A percentile compares a stretch with the other conserved stretches of the same genome.
phyloP scores from a whole-genome alignment of 305 asterid genomes.

The Withania somnifera region DNA sequence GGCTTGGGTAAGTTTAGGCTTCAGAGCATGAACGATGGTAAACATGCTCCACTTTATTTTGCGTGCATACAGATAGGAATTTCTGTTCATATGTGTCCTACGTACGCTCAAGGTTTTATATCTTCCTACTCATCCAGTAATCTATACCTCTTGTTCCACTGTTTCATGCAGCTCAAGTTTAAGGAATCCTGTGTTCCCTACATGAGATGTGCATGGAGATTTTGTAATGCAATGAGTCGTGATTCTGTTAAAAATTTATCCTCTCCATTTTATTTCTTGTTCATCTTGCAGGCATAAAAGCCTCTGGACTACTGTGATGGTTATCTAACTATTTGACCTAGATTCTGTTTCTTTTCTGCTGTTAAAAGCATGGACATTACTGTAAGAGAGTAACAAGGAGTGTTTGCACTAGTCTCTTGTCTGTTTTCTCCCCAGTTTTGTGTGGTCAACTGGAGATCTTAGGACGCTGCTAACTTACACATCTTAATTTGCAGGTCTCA shows the following conservation, averaged over 20 bases:
- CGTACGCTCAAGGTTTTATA: conserved; percentile 30
- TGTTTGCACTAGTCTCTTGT: conserved; percentile 8
- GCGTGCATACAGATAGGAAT: neutral
- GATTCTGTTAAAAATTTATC: conserved; percentile 33
- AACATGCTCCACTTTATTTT: neutral
- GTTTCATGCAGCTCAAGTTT: conserved; percentile 66
- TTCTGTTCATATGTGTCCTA: neutral
- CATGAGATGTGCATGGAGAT: conserved; percentile 50
- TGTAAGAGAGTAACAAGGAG: conserved; percentile 12
- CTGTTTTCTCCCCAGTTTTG: neutral
- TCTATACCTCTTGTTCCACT: conserved; percentile 46
- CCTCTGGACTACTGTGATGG: conserved; percentile 19
- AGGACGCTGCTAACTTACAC: neutral
- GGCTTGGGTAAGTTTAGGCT: neutral
- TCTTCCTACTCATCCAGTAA: conserved; percentile 57
- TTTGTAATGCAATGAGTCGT: conserved; percentile 32
- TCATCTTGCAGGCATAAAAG: conserved; percentile 18
- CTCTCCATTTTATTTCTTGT: conserved; percentile 16
- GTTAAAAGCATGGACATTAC: conserved; percentile 31
- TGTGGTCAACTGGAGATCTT: neutral
- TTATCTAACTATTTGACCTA: conserved; percentile 26
- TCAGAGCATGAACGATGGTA: neutral
- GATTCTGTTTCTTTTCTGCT: conserved; percentile 25
- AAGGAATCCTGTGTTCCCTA: conserved; percentile 31
- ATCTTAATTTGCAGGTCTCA: conserved; percentile 54